Conservation (phyloP, 371 early-diverging fungal species). For the Blakeslea trispora region DNA sequence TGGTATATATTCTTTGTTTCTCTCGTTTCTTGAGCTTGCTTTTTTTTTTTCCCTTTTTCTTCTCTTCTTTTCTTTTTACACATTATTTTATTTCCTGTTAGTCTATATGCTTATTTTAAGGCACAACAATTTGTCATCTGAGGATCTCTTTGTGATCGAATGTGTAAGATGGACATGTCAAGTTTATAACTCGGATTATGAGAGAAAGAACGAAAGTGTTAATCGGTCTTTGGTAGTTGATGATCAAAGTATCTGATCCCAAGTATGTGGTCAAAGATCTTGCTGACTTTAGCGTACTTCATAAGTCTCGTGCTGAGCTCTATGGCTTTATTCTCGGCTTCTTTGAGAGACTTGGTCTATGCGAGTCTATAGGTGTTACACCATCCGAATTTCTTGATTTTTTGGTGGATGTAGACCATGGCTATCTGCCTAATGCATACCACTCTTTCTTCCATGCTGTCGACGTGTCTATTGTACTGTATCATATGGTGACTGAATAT, state of each 20-base stretch:
- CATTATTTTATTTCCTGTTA: conserved; percentile 1
- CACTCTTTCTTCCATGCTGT: conserved; percentile 90
- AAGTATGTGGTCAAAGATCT: conserved; percentile 27
- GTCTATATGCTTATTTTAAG: conserved; percentile 24
- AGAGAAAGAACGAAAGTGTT: no score
- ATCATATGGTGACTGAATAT: conserved; percentile 69
- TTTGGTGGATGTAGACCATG: conserved; percentile 77
- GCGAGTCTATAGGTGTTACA: conserved; percentile 58
- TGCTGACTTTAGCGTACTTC: conserved; percentile 67
- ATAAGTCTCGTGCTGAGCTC: conserved; percentile 65
- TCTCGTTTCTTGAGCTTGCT: not conserved
- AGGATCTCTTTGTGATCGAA: conserved; percentile 28
- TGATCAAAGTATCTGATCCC: conserved; percentile 42
- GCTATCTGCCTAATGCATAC: conserved; percentile 81
- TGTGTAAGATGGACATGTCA: conserved; percentile 17
- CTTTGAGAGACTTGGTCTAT: conserved; percentile 62
- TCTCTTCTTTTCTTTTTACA: conserved; percentile 3
- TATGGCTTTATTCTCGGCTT: conserved; percentile 72
- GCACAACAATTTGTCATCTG: conserved; percentile 23
- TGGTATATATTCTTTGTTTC: not conserved
- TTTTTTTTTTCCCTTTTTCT: conserved; percentile 1
- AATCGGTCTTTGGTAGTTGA: conserved; percentile 16
- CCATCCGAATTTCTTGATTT: conserved; percentile 77
- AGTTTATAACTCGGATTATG: no score
- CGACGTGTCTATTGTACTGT: conserved; percentile 83